phyloP scores from a whole-genome alignment of 148 eudicot species.

The Silene uniflora region DNA sequence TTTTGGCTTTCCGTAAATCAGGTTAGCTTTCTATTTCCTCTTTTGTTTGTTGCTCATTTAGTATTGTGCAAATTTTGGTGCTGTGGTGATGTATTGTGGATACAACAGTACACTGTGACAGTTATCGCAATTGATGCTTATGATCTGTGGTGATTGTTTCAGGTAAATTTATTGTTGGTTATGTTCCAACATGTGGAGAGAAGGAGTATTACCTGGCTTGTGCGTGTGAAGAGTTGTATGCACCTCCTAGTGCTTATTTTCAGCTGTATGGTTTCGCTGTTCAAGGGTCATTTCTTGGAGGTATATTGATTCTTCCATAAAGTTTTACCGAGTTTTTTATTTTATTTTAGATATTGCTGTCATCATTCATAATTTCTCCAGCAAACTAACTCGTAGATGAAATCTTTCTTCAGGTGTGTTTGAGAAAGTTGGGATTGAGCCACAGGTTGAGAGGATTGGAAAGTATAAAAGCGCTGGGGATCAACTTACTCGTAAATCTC shows the following conservation, averaged over 20 bases:
- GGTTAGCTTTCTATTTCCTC: conserved; percentile 30
- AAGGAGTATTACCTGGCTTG: conserved; percentile 91
- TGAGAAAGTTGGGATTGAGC: conserved; percentile 85
- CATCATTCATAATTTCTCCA: neutral
- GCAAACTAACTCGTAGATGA: neutral
- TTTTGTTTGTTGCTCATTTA: neutral
- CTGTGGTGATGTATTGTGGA: conserved; percentile 5
- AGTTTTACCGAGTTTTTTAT: too few relatives aligned
- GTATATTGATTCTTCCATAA: conserved; percentile 30
- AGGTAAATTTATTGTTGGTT: conserved; percentile 84
- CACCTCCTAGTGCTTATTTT: conserved; percentile 93
- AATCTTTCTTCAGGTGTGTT: conserved; percentile 65
- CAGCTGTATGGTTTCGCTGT: conserved; percentile 72
- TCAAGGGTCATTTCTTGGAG: conserved; percentile 91
- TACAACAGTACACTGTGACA: neutral
- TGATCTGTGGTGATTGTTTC: conserved; percentile 18
- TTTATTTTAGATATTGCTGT: neutral
- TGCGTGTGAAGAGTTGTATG: conserved; percentile 86
- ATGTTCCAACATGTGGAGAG: conserved; percentile 74
- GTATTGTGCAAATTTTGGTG: neutral
- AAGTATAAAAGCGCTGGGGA: conserved; percentile 97
- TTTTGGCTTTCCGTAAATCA: conserved; percentile 81
- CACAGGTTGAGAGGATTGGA: conserved; percentile 94
- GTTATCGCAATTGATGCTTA: neutral
- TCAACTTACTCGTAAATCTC: conserved; percentile 74